Base-by-base conservation (phyloP, 139 green algal species). In the Chlamydomonas applanata region DNA sequence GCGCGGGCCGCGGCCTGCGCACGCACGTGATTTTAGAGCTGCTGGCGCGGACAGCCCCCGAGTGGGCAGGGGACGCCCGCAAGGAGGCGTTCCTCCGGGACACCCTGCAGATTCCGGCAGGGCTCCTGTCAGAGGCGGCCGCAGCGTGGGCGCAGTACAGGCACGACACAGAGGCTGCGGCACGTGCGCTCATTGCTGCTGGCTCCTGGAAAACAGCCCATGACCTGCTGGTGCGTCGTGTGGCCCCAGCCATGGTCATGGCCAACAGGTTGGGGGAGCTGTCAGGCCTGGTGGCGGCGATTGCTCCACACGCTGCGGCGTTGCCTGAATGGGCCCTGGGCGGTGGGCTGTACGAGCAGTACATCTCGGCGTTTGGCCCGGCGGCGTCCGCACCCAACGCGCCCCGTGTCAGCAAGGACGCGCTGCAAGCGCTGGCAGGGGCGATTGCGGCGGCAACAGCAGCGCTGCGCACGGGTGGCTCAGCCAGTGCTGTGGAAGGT, bases 71-170 rank as follows among this genome's bases (percentile, higher is more conserved):
- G 0, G 69, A 87, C 66, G 57, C 61, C 0, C 45, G 52, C 34
- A 72, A 62, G 13, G 25, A 65, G 54, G 59, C 44, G 1, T 93
- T 92, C 64, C 72, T 94, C 4, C 30, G 65, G 14, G 22, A 76
- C n/a, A 35, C 25, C 32, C 86, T 94, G 65, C 34, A 66, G 29
- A 20, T 93, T 30, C 89, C 87, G 32, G 11, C 53, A 7, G 69
- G 71, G 22, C 85, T 83, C 69, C 45, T 92, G 68, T 79, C 79
- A 0, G 74, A 80, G 53, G 85, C 86, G 1, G 63, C 33, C 2
- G 82, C 85, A 20, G 73, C 78, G 27, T 85, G 76, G 82, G 76
- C 79, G 60, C 81, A 67, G n/a, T 79, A 84, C 75, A 29, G 34
- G 3, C 59, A 71, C 33, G 79, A 89, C 64, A 69, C 77, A n/a